phyloP scores from a whole-genome alignment of 257 asterid species.

The Jaltomata sinuosa region DNA sequence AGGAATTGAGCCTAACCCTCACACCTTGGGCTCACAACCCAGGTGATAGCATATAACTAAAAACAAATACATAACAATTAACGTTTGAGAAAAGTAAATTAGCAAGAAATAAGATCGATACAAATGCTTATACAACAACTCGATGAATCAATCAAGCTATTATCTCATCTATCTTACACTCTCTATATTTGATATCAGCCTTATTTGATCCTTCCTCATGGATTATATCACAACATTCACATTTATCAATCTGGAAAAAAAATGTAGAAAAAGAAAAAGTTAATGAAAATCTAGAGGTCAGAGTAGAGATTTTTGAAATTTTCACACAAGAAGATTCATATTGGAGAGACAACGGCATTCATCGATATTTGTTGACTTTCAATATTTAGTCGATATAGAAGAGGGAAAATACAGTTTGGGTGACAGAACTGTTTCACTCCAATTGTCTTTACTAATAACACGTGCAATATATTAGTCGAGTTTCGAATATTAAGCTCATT shows the following conservation, averaged over 20 bases:
- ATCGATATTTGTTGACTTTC: background rate
- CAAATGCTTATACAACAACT: background rate
- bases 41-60: background rate
- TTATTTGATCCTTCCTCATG: background rate
- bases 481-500: background rate
- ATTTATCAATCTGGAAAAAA: slow-evolving; percentile 12
- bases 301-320: no score
- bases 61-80: background rate
- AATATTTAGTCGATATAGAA: background rate
- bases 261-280: background rate
- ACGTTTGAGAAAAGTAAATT: background rate
- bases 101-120: background rate
- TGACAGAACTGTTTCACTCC: background rate
- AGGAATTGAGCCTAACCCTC: no score
- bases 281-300: background rate
- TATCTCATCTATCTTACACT: slow-evolving; percentile 15
- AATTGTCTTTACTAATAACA: background rate
- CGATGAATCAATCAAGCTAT: slow-evolving; percentile 7
- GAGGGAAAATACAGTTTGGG: background rate
- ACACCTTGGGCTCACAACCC: background rate
- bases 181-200: slow-evolving; percentile 9
- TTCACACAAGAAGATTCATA: background rate
- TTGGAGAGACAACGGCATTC: no score
- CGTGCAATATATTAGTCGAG: background rate
- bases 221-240: slow-evolving; percentile 25